Evolutionary conservation across 768 basidiomycete genomes (phyloP).

Genomic region (Mycena belliarum): DNA sequence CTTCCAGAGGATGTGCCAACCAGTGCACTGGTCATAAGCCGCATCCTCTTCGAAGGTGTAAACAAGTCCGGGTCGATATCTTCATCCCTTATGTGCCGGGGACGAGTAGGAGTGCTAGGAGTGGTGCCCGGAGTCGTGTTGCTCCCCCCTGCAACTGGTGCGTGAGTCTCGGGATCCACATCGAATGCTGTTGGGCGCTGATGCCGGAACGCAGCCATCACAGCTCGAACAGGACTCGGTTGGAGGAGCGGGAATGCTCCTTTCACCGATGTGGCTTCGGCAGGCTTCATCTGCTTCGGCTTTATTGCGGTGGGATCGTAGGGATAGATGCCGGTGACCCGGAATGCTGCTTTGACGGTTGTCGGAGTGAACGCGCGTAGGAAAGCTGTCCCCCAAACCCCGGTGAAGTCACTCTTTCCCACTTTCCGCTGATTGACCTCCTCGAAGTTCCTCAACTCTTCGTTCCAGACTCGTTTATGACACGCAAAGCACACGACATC

Average conservation of each 20-base stretch:
- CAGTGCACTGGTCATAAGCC: too few relatives aligned
- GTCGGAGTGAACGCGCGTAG: conserved; percentile 14
- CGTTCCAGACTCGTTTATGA: conserved; percentile 30
- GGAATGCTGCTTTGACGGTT: conserved; percentile 28
- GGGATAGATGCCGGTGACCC: conserved; percentile 25
- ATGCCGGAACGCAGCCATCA: too few relatives aligned
- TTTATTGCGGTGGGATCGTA: conserved; percentile 27
- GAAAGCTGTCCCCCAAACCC: conserved; percentile 23
- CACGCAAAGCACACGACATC: neutral
- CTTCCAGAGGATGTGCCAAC: too few relatives aligned
- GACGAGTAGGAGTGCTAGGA: too few relatives aligned
- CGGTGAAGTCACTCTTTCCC: conserved; percentile 31
- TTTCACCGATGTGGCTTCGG: conserved; percentile 21
- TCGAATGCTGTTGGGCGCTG: too few relatives aligned
- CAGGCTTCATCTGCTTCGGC: conserved; percentile 27
- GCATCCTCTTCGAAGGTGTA: too few relatives aligned
- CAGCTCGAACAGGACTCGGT: too few relatives aligned
- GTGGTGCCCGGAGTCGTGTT: too few relatives aligned
- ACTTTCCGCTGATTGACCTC: conserved; percentile 21
- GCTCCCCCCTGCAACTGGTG: too few relatives aligned
- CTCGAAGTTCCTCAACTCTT: conserved; percentile 29
- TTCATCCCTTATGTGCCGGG: too few relatives aligned
- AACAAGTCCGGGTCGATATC: too few relatives aligned
- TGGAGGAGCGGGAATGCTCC: neutral
- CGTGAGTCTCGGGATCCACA: too few relatives aligned